phyloP scores from a whole-genome alignment of 768 basidiomycete species.

The Pholiota microspora region DNA sequence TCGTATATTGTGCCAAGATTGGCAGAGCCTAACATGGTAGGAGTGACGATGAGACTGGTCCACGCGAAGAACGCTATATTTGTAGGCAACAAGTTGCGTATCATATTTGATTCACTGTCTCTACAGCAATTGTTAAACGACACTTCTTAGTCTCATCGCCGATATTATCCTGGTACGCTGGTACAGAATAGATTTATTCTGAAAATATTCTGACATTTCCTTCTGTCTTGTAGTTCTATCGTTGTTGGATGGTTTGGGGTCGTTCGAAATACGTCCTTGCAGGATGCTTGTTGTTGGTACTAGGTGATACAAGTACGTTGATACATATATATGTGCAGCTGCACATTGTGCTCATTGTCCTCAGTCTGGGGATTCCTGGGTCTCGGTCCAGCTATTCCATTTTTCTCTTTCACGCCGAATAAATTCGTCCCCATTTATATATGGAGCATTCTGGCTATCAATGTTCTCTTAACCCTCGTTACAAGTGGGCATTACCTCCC shows the following conservation, averaged over 20 bases:
- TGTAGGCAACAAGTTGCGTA: slow-evolving; percentile 26
- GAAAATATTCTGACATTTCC: neutral
- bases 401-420: neutral
- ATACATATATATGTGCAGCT: neutral
- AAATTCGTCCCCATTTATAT: slow-evolving; percentile 16
- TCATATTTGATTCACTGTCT: neutral
- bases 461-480: slow-evolving; percentile 20
- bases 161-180: slow-evolving; percentile 24
- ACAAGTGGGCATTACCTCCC: slow-evolving; percentile 17
- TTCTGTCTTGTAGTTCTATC: slow-evolving; percentile 17
- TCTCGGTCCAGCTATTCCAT: slow-evolving; percentile 1
- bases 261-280: slow-evolving; percentile 20
- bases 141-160: slow-evolving; percentile 21
- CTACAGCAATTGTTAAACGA: neutral
- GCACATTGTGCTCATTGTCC: neutral
- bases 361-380: slow-evolving; percentile 23
- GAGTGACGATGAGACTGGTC: neutral
- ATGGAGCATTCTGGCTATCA: slow-evolving; percentile 25
- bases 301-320: slow-evolving; percentile 22
- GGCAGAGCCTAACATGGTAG: too few relatives aligned
- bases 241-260: slow-evolving; percentile 28
- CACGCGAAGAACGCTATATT: slow-evolving; percentile 20
- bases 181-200: too few relatives aligned
- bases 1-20: neutral
- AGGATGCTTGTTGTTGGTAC: slow-evolving; percentile 15